Percentiles rank a stretch among this genome's conserved stretches.
Evolutionary conservation across 345 rosid genomes (phyloP).

Genomic region (Reutealis trisperma): DNA sequence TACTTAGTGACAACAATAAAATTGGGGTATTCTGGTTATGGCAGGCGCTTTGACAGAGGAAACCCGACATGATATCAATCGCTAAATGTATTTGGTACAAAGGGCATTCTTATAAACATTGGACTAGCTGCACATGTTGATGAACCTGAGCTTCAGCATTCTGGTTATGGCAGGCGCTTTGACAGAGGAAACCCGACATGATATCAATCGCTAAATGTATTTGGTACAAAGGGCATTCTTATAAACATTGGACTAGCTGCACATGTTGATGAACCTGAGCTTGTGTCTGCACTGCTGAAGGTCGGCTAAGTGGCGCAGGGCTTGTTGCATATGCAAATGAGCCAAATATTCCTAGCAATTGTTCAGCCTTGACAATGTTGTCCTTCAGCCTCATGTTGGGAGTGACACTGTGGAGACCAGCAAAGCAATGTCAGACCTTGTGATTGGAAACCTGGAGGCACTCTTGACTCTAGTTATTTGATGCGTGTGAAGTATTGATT

Average conservation of each 20-base stretch:
- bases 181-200: no score
- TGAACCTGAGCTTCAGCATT: no score
- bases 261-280: slow-evolving; percentile 48
- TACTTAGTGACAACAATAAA: no score
- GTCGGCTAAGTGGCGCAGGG: slow-evolving; percentile 44
- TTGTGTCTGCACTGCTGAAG: slow-evolving; percentile 28
- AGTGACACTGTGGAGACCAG: slow-evolving; percentile 35
- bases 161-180: no score
- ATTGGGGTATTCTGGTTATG: no score
- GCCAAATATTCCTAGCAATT: slow-evolving; percentile 52
- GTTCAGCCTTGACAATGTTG: slow-evolving; percentile 48
- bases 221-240: slow-evolving; percentile 37
- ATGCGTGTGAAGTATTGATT: background rate
- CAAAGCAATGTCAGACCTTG: slow-evolving; percentile 31
- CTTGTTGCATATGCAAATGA: slow-evolving; percentile 59
- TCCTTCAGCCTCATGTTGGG: slow-evolving; percentile 62
- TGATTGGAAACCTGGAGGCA: slow-evolving; percentile 28
- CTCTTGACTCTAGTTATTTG: slow-evolving; percentile 27
- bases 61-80: no score
- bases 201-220: no score
- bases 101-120: slow-evolving; percentile 57
- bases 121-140: no score
- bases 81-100: no score
- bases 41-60: no score
- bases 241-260: slow-evolving; percentile 59